phyloP scores from a whole-genome alignment of 2,329 filamentous ascomycete genomes.

The Fusarium sp. region DNA sequence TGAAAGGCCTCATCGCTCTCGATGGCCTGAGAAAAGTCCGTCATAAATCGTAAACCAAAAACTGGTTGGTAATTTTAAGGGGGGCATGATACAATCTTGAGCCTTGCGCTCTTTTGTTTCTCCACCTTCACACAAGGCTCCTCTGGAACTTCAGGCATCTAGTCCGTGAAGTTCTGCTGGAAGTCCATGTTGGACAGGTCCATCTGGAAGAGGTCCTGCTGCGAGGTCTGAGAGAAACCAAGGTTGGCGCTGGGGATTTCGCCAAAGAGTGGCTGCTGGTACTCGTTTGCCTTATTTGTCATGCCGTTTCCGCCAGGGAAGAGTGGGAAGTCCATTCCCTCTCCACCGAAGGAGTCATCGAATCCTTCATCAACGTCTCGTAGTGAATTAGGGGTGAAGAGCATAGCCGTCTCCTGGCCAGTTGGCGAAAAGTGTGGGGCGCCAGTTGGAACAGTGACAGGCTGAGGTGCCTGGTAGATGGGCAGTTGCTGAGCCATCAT shows the following conservation, averaged over 20 bases:
- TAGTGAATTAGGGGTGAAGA: constrained; percentile 74
- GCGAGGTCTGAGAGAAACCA: constrained; percentile 64
- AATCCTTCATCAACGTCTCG: constrained; percentile 75
- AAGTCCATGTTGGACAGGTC: constrained; percentile 56
- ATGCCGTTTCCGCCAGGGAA: constrained; percentile 59
- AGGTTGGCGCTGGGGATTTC: constrained; percentile 63
- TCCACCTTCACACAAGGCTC: background rate
- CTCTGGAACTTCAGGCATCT: constrained; percentile 22
- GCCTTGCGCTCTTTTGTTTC: constrained; percentile 20
- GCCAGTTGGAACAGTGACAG: constrained; percentile 41
- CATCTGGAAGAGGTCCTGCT: constrained; percentile 63
- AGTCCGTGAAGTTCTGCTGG: constrained; percentile 48
- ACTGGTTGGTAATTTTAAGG: constrained; percentile 32
- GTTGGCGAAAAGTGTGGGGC: constrained; percentile 74
- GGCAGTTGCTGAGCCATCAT: constrained; percentile 56
- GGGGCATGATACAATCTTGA: constrained; percentile 40
- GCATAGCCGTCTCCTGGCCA: constrained; percentile 75
- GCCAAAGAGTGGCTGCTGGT: constrained; percentile 61
- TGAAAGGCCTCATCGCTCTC: constrained; percentile 30
- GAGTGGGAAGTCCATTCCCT: constrained; percentile 73
- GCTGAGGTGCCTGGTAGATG: constrained; percentile 45
- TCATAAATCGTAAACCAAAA: constrained; percentile 43
- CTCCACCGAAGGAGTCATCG: constrained; percentile 63
- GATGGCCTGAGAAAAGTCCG: constrained; percentile 31
- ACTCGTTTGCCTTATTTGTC: constrained; percentile 52